A percentile compares a stretch with the other conserved stretches of the same genome.
Conservation (phyloP, 1,284 basidiomycete genomes). For the Cryptococcus sp. region DNA sequence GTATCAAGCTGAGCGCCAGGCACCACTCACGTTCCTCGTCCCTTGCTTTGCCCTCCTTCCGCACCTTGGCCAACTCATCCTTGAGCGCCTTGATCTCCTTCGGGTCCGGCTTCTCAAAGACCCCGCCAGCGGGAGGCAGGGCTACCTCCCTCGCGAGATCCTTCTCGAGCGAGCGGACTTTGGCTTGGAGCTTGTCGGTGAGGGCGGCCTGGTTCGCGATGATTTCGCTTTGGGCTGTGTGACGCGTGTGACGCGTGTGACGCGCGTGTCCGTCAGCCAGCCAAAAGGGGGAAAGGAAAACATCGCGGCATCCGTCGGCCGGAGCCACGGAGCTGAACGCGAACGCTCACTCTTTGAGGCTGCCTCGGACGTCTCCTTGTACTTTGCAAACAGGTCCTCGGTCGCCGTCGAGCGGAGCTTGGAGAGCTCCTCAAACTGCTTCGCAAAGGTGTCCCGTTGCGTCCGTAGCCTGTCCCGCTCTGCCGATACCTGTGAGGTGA, state of each 20-base stretch:
- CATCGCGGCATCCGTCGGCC: background rate
- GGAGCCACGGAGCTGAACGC: background rate
- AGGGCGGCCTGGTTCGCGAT: constrained; percentile 38
- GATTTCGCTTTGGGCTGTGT: constrained; percentile 45
- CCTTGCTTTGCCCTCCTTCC: constrained; percentile 27
- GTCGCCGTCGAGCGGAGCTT: constrained; percentile 29
- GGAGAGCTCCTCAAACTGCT: constrained; percentile 47
- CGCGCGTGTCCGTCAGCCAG: background rate
- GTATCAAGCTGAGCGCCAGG: background rate
- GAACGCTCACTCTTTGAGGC: constrained; percentile 33
- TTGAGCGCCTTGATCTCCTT: constrained; percentile 39
- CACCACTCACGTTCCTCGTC: constrained; percentile 39
- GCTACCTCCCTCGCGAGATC: constrained; percentile 18
- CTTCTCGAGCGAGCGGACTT: constrained; percentile 35
- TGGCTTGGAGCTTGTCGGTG: constrained; percentile 36
- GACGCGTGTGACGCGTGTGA: too few species aligned
- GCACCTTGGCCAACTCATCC: constrained; percentile 32
- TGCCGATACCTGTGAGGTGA: constrained; percentile 22
- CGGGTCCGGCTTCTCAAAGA: constrained; percentile 18
- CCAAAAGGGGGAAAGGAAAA: background rate
- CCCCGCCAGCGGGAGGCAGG: background rate
- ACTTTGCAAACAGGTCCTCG: constrained; percentile 39
- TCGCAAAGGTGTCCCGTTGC: constrained; percentile 40
- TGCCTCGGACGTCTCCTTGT: constrained; percentile 35
- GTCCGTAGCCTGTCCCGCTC: constrained; percentile 30